These are phyloP conservation scores for Pilaira anomala DNA, from an alignment of 192 early-diverging fungal genomes.

Conservation along the genomic window DNA sequence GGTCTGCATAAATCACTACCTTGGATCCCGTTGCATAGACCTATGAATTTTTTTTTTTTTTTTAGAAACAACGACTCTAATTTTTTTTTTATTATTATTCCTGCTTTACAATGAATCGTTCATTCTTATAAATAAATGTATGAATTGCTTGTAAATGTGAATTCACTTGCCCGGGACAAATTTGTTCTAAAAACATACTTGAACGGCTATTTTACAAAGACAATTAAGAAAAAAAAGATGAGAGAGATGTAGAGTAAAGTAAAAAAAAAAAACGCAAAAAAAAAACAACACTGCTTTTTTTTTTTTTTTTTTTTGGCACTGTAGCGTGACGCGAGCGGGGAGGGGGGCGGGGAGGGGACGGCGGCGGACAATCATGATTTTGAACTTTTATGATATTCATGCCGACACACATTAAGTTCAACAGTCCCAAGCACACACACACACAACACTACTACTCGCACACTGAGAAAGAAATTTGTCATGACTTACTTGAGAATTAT, in stretches of 20 bases:
- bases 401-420: too few species aligned
- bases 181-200: conserved; percentile 53
- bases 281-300: too few species aligned
- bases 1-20: conserved; percentile 46
- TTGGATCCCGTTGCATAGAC: conserved; percentile 50
- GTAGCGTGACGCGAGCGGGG: too few species aligned
- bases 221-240: background rate
- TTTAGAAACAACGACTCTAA: background rate
- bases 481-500: too few species aligned
- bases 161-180: conserved; percentile 55
- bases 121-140: conserved; percentile 35
- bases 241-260: background rate
- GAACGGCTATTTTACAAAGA: background rate
- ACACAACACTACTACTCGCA: too few species aligned
- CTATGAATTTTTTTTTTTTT: conserved; percentile 18
- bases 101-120: conserved; percentile 54
- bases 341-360: too few species aligned
- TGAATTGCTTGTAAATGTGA: conserved; percentile 42
- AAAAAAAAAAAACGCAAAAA: background rate
- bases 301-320: too few species aligned
- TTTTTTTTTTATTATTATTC: background rate
- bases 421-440: too few species aligned
- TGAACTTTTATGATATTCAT: too few species aligned
- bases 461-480: too few species aligned
- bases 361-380: too few species aligned